These are phyloP conservation scores for Sporisorium iseilematis-ciliati DNA, from an alignment of 1,284 basidiomycete genomes.

Conservation along the genomic window DNA sequence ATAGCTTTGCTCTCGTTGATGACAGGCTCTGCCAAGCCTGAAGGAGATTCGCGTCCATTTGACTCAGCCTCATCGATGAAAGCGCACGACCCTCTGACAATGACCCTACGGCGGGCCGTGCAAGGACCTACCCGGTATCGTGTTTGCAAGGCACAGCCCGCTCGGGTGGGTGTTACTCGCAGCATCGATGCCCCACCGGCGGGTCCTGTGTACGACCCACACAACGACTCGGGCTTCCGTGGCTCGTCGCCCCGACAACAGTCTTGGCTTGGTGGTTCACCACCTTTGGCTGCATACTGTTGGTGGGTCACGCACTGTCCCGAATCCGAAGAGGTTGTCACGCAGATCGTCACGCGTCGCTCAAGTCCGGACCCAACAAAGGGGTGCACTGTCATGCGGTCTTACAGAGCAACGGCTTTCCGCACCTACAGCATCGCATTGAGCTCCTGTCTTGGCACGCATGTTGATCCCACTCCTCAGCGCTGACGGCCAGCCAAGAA, in stretches of 20 bases:
- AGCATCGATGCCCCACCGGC: neutral
- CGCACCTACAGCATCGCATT: neutral
- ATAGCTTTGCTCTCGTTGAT: neutral
- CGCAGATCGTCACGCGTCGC: constrained; percentile 8
- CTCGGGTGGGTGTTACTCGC: neutral
- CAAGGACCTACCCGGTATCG: neutral
- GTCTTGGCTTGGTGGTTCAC: too few relatives aligned
- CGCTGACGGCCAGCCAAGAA: too few relatives aligned
- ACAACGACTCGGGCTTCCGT: neutral
- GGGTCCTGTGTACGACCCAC: neutral
- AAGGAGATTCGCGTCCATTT: neutral
- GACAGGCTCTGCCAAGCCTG: neutral
- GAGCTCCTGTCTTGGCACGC: neutral
- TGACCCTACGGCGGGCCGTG: neutral
- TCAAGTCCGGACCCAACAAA: neutral
- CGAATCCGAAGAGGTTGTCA: neutral
- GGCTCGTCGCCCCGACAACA: neutral
- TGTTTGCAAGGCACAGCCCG: neutral
- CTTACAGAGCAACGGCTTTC: neutral
- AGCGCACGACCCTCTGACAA: neutral
- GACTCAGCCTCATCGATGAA: neutral
- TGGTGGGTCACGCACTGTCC: neutral
- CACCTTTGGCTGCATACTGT: too few relatives aligned
- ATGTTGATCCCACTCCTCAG: too few relatives aligned
- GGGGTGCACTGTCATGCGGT: neutral